These are phyloP conservation scores for Geranium rotundifolium DNA, from an alignment of 345 rosid genomes.

Conservation along the genomic window DNA sequence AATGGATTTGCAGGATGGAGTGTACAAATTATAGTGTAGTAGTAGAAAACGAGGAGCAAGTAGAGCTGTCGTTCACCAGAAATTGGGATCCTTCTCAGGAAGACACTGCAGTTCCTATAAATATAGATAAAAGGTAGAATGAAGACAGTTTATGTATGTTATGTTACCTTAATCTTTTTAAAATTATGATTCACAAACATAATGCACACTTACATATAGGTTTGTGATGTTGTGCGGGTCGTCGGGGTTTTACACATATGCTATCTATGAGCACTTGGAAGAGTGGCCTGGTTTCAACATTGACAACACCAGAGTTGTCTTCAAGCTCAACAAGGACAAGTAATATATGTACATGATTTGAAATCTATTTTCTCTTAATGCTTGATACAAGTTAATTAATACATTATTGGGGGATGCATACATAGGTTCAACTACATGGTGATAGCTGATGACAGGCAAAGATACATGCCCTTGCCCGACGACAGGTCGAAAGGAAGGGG, in stretches of 20 bases:
- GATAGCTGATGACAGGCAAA: slow-evolving; percentile 74
- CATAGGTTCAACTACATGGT: slow-evolving; percentile 84
- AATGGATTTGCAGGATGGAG: slow-evolving; percentile 23
- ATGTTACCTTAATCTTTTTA: too few relatives aligned
- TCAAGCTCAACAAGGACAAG: slow-evolving; percentile 83
- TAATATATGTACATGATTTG: slow-evolving; percentile 4
- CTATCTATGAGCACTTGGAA: slow-evolving; percentile 55
- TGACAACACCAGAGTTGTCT: slow-evolving; percentile 59
- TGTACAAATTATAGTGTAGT: slow-evolving; percentile 28
- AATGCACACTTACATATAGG: slow-evolving; percentile 19
- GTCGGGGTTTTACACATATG: slow-evolving; percentile 81
- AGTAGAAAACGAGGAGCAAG: slow-evolving; percentile 36
- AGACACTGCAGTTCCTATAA: slow-evolving; percentile 37
- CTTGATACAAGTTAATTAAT: background rate
- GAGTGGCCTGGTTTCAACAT: slow-evolving; percentile 85
- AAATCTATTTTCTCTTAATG: background rate
- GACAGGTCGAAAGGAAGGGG: slow-evolving; percentile 56
- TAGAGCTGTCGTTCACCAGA: slow-evolving; percentile 53
- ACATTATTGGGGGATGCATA: background rate
- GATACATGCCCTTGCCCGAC: slow-evolving; percentile 85
- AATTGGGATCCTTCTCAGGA: slow-evolving; percentile 41
- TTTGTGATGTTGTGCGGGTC: slow-evolving; percentile 65
- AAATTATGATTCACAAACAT: too few relatives aligned
- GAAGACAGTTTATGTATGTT: too few relatives aligned
- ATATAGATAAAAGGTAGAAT: slow-evolving; percentile 53